A percentile compares a stretch with the other conserved stretches of the same genome.
Evolutionary conservation across 179 eudicot species (phyloP).

Genomic region (Dionaea muscipula): DNA sequence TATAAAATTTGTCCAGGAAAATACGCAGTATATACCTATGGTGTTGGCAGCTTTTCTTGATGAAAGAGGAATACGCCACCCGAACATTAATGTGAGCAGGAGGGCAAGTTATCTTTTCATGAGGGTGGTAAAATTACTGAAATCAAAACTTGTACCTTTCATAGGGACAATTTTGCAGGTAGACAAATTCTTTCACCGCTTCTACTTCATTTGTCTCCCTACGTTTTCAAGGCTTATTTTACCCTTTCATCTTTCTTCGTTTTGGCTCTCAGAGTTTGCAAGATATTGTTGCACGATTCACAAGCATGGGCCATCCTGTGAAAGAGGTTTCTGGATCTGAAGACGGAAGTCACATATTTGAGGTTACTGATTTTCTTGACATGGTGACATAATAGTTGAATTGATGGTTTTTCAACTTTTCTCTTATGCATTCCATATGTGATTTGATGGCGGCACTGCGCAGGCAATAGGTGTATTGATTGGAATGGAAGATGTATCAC

Average conservation of each 20-base stretch:
- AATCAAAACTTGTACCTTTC: conserved; percentile 75
- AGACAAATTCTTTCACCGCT: conserved; percentile 1
- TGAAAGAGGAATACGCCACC: conserved; percentile 92
- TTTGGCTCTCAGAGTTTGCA: conserved; percentile 62
- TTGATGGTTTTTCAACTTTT: background rate
- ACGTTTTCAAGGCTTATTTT: background rate
- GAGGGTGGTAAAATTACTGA: conserved; percentile 82
- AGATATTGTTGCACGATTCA: conserved; percentile 74
- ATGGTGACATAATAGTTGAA: conserved; percentile 4
- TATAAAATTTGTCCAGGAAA: conserved; percentile 73
- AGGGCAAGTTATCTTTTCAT: conserved; percentile 94
- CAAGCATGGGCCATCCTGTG: conserved; percentile 38
- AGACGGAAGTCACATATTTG: conserved; percentile 96
- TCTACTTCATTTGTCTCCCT: background rate
- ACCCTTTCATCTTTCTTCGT: background rate
- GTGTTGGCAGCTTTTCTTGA: conserved; percentile 77
- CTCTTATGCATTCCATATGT: background rate
- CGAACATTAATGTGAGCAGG: conserved; percentile 68
- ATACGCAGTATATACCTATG: conserved; percentile 51
- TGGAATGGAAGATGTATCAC: conserved; percentile 90
- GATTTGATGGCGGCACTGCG: conserved; percentile 6
- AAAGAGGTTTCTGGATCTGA: conserved; percentile 55
- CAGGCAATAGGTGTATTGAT: conserved; percentile 93
- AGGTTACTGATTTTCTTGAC: conserved; percentile 37
- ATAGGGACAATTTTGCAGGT: conserved; percentile 95